Evolutionary conservation across 2,329 filamentous ascomycete species (phyloP).

Genomic region (Aureobasidium lini): DNA sequence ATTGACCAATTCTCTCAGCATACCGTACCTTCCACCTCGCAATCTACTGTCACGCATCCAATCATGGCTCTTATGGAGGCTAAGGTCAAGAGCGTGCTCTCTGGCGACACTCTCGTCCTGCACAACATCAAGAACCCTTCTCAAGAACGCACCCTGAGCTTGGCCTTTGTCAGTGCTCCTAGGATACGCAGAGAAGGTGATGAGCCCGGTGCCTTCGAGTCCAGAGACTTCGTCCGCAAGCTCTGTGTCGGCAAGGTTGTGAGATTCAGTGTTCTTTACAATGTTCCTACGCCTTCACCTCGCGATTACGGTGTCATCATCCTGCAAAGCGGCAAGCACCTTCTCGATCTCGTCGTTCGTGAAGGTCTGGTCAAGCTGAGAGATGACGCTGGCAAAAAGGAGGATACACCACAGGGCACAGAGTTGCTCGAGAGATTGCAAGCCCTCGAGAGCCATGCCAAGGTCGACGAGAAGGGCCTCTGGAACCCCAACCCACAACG

Average conservation of each 20-base stretch:
- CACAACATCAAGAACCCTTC: slow-evolving; percentile 72
- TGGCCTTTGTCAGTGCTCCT: slow-evolving; percentile 88
- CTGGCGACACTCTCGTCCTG: slow-evolving; percentile 85
- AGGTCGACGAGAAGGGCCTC: slow-evolving; percentile 69
- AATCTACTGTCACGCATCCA: neutral
- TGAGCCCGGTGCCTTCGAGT: slow-evolving; percentile 82
- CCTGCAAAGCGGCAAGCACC: slow-evolving; percentile 64
- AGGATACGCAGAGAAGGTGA: slow-evolving; percentile 82
- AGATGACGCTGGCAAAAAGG: slow-evolving; percentile 87
- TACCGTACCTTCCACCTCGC: neutral
- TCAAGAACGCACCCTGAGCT: slow-evolving; percentile 76
- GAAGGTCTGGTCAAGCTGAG: slow-evolving; percentile 90
- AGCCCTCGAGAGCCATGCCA: slow-evolving; percentile 68
- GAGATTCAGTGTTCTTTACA: slow-evolving; percentile 79
- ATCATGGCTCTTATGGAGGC: slow-evolving; percentile 47
- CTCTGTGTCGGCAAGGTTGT: slow-evolving; percentile 79
- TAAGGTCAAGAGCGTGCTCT: slow-evolving; percentile 88
- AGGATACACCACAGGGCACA: slow-evolving; percentile 68
- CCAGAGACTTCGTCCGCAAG: slow-evolving; percentile 83
- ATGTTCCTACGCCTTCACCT: slow-evolving; percentile 62
- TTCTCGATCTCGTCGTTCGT: slow-evolving; percentile 78
- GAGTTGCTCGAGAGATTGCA: slow-evolving; percentile 71
- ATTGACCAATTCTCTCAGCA: neutral
- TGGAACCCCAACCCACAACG: slow-evolving; percentile 61
- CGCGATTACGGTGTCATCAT: slow-evolving; percentile 81